Base-by-base conservation (phyloP, 1,284 basidiomycete genomes). In the Athelia sp. region DNA sequence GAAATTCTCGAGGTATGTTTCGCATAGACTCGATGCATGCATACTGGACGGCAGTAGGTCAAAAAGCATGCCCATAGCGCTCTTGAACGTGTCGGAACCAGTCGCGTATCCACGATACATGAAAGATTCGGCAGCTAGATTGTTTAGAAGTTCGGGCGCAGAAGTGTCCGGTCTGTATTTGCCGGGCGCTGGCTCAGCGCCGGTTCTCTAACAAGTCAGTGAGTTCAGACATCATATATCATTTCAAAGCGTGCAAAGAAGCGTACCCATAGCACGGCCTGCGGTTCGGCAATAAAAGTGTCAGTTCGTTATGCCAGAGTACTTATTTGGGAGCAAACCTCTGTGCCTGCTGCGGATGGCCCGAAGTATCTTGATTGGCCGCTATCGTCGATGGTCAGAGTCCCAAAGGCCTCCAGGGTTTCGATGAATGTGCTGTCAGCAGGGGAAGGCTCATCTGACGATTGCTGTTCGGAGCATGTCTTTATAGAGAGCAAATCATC, bases 1-100 rank as follows among this genome's bases (percentile, higher is more conserved):
- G n/a, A 75, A 74, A 43, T 86, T 80, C 54, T 84, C 81, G 56
- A 82, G 59, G 55, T 83, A 86, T 3, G 81, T 81, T 63, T 86
- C 84, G 56, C 80, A 85, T 3, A 86, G 69, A 4, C 81, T 64
- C 71, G 79, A 82, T 18, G 83, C 80, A 36, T 80, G 72, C 18
- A 75, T 74, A 58, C 78, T 79, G 21, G 70, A 63, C 1, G 79
- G 79, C 35, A 82, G 69, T 54, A 73, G 65, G n/a, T 68, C 60
- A 50, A 77, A 71, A 22, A 82, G 55, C 2, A 69, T 53, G 24
- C 6, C 13, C 26, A 29, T 29, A 4, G 26, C 26, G 4, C 13
- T 29, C 13, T 76, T 70, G 50, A 78, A 55, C 8, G 34, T 51
- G 19, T 56, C 56, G 49, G 57, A 52, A 22, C 61, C 49, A 50